Conservation (phyloP, 2,329 filamentous ascomycete genomes). For the Ophiostoma sp. region DNA sequence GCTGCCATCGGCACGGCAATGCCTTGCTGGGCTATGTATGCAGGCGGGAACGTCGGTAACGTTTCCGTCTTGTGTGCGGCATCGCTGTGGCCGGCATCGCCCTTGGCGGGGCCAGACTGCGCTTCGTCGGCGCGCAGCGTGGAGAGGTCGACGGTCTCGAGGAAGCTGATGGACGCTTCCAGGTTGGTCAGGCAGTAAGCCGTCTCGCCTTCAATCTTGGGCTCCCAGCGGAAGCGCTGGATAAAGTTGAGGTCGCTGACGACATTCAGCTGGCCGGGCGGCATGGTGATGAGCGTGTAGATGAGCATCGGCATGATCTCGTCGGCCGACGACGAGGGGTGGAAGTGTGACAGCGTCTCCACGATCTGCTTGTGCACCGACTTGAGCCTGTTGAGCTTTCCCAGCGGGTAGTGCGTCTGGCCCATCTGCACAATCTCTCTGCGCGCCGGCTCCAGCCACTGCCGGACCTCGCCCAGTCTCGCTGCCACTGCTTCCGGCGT, state of each 20-base stretch:
- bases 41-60: constrained; percentile 50
- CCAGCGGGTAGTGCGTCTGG: constrained; percentile 78
- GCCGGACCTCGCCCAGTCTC: constrained; percentile 62
- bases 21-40: constrained; percentile 43
- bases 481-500: constrained; percentile 54
- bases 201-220: constrained; percentile 84
- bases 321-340: constrained; percentile 82
- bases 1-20: constrained; percentile 33
- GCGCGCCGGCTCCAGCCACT: constrained; percentile 66
- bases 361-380: constrained; percentile 91
- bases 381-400: constrained; percentile 84
- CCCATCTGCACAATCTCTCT: constrained; percentile 75
- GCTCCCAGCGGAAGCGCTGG: constrained; percentile 79
- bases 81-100: constrained; percentile 30
- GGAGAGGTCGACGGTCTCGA: constrained; percentile 91
- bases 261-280: constrained; percentile 77
- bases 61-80: constrained; percentile 40
- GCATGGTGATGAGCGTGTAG: constrained; percentile 87
- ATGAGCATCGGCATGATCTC: constrained; percentile 97
- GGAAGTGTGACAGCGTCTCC: constrained; percentile 66
- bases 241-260: constrained; percentile 96
- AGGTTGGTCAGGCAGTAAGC: constrained; percentile 96
- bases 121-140: constrained; percentile 77
- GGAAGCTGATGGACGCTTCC: constrained; percentile 87
- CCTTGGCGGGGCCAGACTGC: constrained; percentile 59